These are phyloP conservation scores for Knufia petricola DNA, from an alignment of 2,329 filamentous ascomycete species.

Conservation along the genomic window DNA sequence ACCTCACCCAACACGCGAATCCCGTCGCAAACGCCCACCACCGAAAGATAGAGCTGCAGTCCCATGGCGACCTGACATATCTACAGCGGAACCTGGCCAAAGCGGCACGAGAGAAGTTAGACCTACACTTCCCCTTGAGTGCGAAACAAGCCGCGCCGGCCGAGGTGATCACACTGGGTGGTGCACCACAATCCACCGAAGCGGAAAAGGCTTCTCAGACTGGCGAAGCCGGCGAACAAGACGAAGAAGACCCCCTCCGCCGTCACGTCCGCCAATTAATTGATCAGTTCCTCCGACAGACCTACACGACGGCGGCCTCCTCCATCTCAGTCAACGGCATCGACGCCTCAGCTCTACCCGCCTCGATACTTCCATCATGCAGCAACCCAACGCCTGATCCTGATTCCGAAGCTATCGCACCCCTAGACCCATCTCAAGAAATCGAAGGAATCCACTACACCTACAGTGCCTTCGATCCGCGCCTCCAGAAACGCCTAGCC, in stretches of 20 bases:
- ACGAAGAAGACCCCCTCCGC: slow-evolving; percentile 19
- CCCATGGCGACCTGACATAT: slow-evolving; percentile 39
- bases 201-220: not conserved
- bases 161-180: slow-evolving; percentile 35
- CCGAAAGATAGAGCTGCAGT: slow-evolving; percentile 44
- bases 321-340: slow-evolving; percentile 42
- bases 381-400: slow-evolving; percentile 12
- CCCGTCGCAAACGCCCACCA: slow-evolving; percentile 27
- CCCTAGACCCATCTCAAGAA: slow-evolving; percentile 13
- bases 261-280: slow-evolving; percentile 16
- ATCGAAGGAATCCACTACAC: slow-evolving; percentile 34
- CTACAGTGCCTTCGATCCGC: slow-evolving; percentile 37
- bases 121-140: slow-evolving; percentile 39
- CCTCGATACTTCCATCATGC: not conserved
- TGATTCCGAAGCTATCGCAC: slow-evolving; percentile 8
- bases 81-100: slow-evolving; percentile 38
- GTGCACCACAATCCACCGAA: slow-evolving; percentile 23
- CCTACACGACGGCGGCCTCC: slow-evolving; percentile 34
- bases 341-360: slow-evolving; percentile 24
- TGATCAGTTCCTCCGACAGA: slow-evolving; percentile 35
- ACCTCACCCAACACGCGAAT: not conserved
- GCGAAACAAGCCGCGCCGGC: slow-evolving; percentile 23
- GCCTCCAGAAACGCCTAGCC: slow-evolving; percentile 34
- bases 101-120: slow-evolving; percentile 39
- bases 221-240: slow-evolving; percentile 3